Evolutionary conservation across 2,329 filamentous ascomycete species (phyloP), one percentile per base, ranked within the genome.

Genomic region (Thelonectria blattea): DNA sequence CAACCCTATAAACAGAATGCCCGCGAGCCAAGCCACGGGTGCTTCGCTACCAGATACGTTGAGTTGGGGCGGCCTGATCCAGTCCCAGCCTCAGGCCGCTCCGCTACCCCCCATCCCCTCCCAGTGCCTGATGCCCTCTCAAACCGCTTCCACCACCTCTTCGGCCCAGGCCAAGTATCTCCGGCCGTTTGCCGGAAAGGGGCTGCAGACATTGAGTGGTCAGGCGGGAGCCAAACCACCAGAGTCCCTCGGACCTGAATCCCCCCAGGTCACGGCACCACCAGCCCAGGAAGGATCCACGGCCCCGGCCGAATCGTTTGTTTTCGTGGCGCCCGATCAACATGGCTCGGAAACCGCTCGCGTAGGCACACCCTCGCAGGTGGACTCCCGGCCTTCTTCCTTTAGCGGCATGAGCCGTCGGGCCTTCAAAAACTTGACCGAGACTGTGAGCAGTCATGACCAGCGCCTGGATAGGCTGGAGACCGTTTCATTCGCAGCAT

Each of bases 381-480:
- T 63, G 10, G 75, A 74, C 46, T 69, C 72, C 11, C 66, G 70
- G 17, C 60, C 64, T 20, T 45, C 53, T 18, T 57, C 57, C 3
- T 64, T 65, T 37, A 68, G 46, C n/a, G 62, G 67, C 22, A 52
- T 75, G 5, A 68, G 74, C 24, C 74, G 71, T 6, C 76, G 77
- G 32, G 74, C 75, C 2, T 75, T 85, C 53, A 77, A 78, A 58
- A 78, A 81, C 47, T 65, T 87, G 8, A 77, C 80, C 4, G 80
- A 83, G 45, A 80, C 81, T n/a, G 80, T 89, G 60, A 78, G 83
- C 59, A 81, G 83, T 17, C 85, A 92, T 60, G 86, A 86, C 39
- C 81, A 84, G 53, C 87, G 91, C 2, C 74, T 94, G 12, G 88
- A 91, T 50, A 79, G 81, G 56, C 79, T 93, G 6, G 91, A 94